Evolutionary conservation across 768 basidiomycete species (phyloP).

Genomic region (Podaxis sp.): DNA sequence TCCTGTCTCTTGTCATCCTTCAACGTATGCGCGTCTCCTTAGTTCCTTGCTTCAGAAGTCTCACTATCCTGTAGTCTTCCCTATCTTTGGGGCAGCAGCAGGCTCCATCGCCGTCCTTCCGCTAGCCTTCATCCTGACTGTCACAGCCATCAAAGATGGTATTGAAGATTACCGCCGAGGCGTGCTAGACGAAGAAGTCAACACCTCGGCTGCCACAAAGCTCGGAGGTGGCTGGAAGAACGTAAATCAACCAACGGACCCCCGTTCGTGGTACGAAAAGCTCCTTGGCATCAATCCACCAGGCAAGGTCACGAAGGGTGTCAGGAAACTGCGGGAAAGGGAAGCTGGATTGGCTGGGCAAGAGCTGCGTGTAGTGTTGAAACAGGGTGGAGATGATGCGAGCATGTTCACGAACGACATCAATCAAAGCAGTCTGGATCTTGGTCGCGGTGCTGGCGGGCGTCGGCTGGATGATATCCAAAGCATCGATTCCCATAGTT

Average conservation of each 20-base stretch:
- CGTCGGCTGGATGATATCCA: slow-evolving; percentile 66
- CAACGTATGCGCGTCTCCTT: slow-evolving; percentile 51
- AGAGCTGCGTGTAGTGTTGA: slow-evolving; percentile 64
- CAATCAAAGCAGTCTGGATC: slow-evolving; percentile 43
- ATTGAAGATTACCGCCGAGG: slow-evolving; percentile 95
- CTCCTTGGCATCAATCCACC: slow-evolving; percentile 71
- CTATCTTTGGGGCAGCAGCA: slow-evolving; percentile 86
- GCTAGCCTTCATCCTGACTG: slow-evolving; percentile 78
- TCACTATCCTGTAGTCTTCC: slow-evolving; percentile 59
- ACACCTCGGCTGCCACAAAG: slow-evolving; percentile 90
- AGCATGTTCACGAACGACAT: slow-evolving; percentile 39
- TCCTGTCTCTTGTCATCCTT: slow-evolving; percentile 77
- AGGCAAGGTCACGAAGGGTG: slow-evolving; percentile 80
- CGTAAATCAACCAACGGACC: slow-evolving; percentile 81
- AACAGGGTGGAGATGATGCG: slow-evolving; percentile 44
- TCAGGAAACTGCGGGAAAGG: slow-evolving; percentile 77
- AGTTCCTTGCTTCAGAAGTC: background rate
- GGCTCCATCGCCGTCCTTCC: slow-evolving; percentile 84
- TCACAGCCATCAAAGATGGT: slow-evolving; percentile 95
- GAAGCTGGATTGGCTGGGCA: slow-evolving; percentile 66
- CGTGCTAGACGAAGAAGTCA: slow-evolving; percentile 86
- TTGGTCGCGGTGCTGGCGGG: slow-evolving; percentile 44
- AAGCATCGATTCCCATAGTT: slow-evolving; percentile 64
- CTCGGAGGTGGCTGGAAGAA: slow-evolving; percentile 84
- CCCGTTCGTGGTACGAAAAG: slow-evolving; percentile 73